Percentiles rank a stretch among this genome's conserved stretches.
These are phyloP conservation scores for Neofusicoccum cordaticola DNA, from an alignment of 2,329 filamentous ascomycete genomes.

Conservation along the genomic window DNA sequence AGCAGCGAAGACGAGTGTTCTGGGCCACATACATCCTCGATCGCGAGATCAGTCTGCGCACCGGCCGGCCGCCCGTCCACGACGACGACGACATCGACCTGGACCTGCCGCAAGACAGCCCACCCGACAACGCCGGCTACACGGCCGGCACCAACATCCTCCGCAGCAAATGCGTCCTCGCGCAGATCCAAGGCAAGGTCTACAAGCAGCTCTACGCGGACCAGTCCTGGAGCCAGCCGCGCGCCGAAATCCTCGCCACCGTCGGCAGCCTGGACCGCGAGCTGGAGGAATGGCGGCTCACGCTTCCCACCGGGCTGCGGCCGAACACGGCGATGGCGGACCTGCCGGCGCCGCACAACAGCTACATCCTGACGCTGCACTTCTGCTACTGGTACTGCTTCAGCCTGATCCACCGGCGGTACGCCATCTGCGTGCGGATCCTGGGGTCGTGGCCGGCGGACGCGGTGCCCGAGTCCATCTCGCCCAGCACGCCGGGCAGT, in stretches of 20 bases:
- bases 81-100: background rate
- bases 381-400: slow-evolving; percentile 1
- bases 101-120: background rate
- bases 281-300: background rate
- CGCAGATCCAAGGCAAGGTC: background rate
- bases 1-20: background rate
- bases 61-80: background rate
- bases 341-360: background rate
- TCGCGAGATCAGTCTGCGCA: background rate
- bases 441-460: background rate
- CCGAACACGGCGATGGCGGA: background rate
- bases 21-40: slow-evolving; percentile 4
- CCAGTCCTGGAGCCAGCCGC: background rate
- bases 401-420: background rate
- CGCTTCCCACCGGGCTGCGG: background rate
- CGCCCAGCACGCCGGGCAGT: background rate
- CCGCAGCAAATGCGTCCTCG: background rate
- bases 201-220: slow-evolving; percentile 5
- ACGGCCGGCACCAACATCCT: background rate
- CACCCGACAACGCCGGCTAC: background rate
- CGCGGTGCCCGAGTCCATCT: background rate
- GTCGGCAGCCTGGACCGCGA: background rate
- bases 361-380: background rate
- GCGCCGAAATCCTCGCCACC: background rate
- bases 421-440: background rate